These are phyloP conservation scores for Arthrobotrys musiformis DNA, from an alignment of 2,329 filamentous ascomycete genomes.

Conservation along the genomic window DNA sequence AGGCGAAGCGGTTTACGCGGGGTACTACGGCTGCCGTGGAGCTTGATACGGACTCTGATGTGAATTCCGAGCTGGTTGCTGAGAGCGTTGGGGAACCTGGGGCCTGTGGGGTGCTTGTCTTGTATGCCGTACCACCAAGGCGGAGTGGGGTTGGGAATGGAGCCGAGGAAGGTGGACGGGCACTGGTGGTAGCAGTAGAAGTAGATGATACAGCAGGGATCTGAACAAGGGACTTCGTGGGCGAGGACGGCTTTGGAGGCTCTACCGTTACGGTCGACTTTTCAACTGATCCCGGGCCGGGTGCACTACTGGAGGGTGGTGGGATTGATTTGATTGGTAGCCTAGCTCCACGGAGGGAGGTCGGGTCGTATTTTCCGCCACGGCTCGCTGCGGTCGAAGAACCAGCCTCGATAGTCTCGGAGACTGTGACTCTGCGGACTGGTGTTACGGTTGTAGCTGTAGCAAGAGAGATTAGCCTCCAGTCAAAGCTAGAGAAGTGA, in stretches of 20 bases:
- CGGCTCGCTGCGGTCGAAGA: neutral
- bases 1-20: conserved; percentile 20
- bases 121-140: neutral
- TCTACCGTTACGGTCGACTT: neutral
- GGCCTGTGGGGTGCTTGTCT: neutral
- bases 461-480: neutral
- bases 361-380: conserved; percentile 30
- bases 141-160: neutral
- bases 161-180: neutral
- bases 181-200: neutral
- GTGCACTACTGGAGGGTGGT: neutral
- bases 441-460: conserved; percentile 39
- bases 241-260: neutral
- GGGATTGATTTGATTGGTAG: conserved; percentile 18
- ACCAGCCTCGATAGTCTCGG: conserved; percentile 21
- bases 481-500: neutral
- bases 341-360: conserved; percentile 12
- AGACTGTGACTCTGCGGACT: conserved; percentile 36
- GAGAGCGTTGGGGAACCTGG: conserved; percentile 31
- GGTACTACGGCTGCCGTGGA: conserved; percentile 37
- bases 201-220: neutral
- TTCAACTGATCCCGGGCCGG: neutral
- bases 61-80: conserved; percentile 26
- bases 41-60: conserved; percentile 36
- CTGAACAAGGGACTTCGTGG: neutral